These are phyloP conservation scores for Digitaria exilis DNA, from an alignment of 202 grass and related monocot species.

Conservation along the genomic window DNA sequence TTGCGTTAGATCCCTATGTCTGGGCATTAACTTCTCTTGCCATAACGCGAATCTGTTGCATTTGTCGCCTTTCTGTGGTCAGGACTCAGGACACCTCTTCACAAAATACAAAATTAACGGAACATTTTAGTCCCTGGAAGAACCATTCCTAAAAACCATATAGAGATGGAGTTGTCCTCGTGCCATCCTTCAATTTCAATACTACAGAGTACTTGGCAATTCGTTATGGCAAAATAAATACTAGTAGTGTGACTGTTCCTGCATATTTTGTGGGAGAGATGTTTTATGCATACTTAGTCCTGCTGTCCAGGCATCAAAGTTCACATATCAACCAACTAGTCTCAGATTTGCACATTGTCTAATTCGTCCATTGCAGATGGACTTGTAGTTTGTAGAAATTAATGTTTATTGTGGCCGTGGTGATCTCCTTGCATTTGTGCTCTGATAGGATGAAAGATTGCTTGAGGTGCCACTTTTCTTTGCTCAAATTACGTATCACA, in stretches of 20 bases:
- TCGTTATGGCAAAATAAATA: not conserved
- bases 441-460: not conserved
- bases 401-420: not conserved
- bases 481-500: not conserved
- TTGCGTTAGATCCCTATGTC: slow-evolving; percentile 10
- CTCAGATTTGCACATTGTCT: not conserved
- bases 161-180: not conserved
- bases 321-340: not conserved
- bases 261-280: not conserved
- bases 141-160: not conserved
- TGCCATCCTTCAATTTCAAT: not conserved
- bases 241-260: not conserved
- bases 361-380: not conserved
- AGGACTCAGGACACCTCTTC: not conserved
- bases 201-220: not conserved
- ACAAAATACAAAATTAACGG: not conserved
- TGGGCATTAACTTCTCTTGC: not conserved
- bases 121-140: not conserved
- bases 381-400: not conserved
- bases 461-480: not conserved
- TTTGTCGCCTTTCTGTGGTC: not conserved
- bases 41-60: not conserved
- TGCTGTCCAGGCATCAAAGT: not conserved
- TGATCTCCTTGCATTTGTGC: not conserved
- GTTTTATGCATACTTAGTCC: not conserved